Evolutionary conservation across 106 monocot species (phyloP), one percentile per base, ranked within the genome.

Genomic region (Dendrobium catenatum): DNA sequence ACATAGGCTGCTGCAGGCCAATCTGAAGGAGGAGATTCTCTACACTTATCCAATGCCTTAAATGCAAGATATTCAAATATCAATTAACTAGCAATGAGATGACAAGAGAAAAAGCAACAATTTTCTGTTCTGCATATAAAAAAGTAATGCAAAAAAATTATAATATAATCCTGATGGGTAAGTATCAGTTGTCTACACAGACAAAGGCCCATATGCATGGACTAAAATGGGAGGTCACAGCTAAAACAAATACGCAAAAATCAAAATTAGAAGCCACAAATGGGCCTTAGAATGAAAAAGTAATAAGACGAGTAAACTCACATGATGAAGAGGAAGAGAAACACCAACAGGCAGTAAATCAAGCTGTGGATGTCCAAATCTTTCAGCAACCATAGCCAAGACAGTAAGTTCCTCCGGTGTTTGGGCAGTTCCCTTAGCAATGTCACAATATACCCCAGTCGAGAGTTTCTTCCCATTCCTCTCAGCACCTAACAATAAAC

Each of bases 1-100:
- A 91, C 88, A 83, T 99, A 99, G 49, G 98, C 98, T 76, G 91
- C 77, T 72, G 91, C 80, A 77, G 98, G 93, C 98, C 95, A 99
- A 79, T 99, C 95, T 79, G 80, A 76, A 73, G 95, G 98, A 49
- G 98, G 98, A 81, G 86, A 91, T 84, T 99, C 93, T 77, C 95
- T 83, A 72, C 95, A 99, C 83, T 83, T 93, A 64, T 99, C 98
- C 77, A 99, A 79, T 59, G 89, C 95, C 98, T 99, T 79, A 82
- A 75, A 78, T 67, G 51, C 47, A 80, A 44, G 75, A 44, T 64
- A 22, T 55, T 73, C 37, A 83, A n/a, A 72, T 31, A 27, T 67
- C 49, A 78, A 22, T 66, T 22, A 66, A 24, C 24, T 16, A 59
- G 61, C 2, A n/a, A 19, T 72, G 20, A 5, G 46, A 20, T 80